phyloP scores from a whole-genome alignment of 2,329 filamentous ascomycete species.

The Hysterium pulicare region DNA sequence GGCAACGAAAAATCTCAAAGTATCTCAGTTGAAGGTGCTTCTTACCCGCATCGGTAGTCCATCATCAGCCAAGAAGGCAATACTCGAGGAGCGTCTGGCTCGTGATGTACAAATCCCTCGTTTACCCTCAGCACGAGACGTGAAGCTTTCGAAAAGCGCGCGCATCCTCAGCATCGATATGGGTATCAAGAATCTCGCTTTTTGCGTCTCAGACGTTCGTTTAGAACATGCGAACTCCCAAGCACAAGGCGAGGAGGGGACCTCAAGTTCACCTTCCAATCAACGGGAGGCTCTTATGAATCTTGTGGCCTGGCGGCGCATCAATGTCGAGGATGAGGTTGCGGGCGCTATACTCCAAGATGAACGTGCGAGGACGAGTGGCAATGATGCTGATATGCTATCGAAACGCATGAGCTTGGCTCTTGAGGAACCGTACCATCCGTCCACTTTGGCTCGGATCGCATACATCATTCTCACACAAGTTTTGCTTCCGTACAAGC shows the following conservation, averaged over 20 bases:
- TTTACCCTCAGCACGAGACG: not conserved
- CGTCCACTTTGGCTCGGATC: constrained; percentile 50
- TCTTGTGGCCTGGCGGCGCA: constrained; percentile 27
- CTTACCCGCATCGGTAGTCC: constrained; percentile 60
- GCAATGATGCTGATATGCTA: not conserved
- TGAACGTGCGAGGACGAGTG: constrained; percentile 2
- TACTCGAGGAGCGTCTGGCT: constrained; percentile 52
- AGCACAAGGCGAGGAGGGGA: constrained; percentile 1
- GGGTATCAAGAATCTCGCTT: constrained; percentile 78
- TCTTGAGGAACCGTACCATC: constrained; percentile 48
- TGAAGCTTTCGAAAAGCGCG: constrained; percentile 4
- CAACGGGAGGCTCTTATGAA: constrained; percentile 16
- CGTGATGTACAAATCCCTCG: constrained; percentile 27
- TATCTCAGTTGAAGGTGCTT: constrained; percentile 55
- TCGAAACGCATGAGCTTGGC: not conserved
- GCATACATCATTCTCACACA: constrained; percentile 55
- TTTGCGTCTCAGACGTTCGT: constrained; percentile 56
- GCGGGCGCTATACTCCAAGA: not conserved
- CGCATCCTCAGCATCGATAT: constrained; percentile 77
- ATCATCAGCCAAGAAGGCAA: constrained; percentile 57
- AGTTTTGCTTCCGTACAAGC: constrained; percentile 51
- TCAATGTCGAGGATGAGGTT: constrained; percentile 23
- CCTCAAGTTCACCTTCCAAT: not conserved
- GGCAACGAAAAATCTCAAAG: constrained; percentile 41
- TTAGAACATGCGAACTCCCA: not conserved